Percentiles rank a stretch among this genome's conserved stretches.
Conservation (phyloP, 1,139 yeast genomes). For the Geotrichum carabidarum region DNA sequence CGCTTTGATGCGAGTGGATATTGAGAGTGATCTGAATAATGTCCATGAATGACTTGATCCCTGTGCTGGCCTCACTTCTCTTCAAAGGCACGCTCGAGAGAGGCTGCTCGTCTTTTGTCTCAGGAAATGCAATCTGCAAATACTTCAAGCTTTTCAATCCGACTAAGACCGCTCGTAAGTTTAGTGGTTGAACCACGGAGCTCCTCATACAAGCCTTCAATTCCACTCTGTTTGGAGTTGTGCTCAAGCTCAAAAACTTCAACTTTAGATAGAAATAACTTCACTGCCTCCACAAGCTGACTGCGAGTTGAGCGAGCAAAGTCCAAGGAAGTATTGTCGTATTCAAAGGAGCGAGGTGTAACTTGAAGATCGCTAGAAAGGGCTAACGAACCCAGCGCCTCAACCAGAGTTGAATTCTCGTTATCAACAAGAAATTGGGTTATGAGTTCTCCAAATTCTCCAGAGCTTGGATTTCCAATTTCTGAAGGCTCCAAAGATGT, state of each 20-base stretch:
- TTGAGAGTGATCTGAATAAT: constrained; percentile 76
- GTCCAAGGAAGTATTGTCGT: neutral
- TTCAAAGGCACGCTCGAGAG: constrained; percentile 52
- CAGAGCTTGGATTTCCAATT: constrained; percentile 39
- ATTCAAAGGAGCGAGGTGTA: neutral
- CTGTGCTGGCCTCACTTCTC: constrained; percentile 53
- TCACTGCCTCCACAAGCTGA: constrained; percentile 44
- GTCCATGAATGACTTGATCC: constrained; percentile 47
- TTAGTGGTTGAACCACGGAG: constrained; percentile 46
- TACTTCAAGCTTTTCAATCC: constrained; percentile 42
- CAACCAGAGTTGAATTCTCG: constrained; percentile 38
- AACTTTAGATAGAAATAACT: constrained; percentile 30
- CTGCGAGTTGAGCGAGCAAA: constrained; percentile 33
- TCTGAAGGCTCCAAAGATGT: constrained; percentile 50
- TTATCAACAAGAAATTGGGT: constrained; percentile 52
- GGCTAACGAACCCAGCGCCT: constrained; percentile 30
- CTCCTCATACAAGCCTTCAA: constrained; percentile 46
- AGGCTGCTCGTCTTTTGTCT: constrained; percentile 48
- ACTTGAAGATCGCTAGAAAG: constrained; percentile 3
- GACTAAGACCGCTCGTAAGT: constrained; percentile 44
- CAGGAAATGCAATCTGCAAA: constrained; percentile 43
- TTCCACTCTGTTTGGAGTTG: constrained; percentile 42
- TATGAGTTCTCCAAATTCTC: constrained; percentile 52
- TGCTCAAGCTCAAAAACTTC: constrained; percentile 49
- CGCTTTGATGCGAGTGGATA: constrained; percentile 1